These are phyloP conservation scores for Vaccinium darrowii DNA, from an alignment of 148 eudicot species.

Conservation along the genomic window DNA sequence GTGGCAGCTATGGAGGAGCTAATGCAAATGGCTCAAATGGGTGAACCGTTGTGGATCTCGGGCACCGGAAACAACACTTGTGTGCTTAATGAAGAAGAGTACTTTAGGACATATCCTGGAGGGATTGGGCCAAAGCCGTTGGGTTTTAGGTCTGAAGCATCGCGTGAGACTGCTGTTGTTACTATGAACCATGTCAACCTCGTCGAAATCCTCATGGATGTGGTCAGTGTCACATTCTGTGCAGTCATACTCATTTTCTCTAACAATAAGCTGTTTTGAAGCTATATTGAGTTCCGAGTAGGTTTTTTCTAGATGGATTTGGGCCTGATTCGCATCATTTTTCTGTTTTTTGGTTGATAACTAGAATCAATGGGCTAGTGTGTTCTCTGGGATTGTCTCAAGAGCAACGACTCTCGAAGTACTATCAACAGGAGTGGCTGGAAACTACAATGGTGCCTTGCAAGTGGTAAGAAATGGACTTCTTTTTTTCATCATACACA, in stretches of 20 bases:
- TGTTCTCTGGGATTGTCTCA: conserved; percentile 48
- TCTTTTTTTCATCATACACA: too few species aligned
- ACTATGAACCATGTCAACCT: conserved; percentile 35
- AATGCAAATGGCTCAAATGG: conserved; percentile 29
- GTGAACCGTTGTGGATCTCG: conserved; percentile 42
- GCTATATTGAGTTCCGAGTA: not conserved
- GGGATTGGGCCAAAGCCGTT: conserved; percentile 32
- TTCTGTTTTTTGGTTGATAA: not conserved
- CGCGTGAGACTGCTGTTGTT: conserved; percentile 37
- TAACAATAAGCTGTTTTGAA: too few species aligned
- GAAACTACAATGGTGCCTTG: conserved; percentile 42
- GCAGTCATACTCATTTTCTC: not conserved
- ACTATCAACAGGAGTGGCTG: conserved; percentile 46
- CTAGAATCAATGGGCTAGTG: conserved; percentile 42
- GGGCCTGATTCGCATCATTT: not conserved
- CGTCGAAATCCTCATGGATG: conserved; percentile 56
- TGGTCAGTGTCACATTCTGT: conserved; percentile 26
- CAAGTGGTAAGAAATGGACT: conserved; percentile 36
- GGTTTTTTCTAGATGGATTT: not conserved
- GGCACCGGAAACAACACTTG: not conserved
- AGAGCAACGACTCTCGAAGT: conserved; percentile 37
- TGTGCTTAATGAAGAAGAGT: conserved; percentile 42
- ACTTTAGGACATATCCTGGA: conserved; percentile 30
- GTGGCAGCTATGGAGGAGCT: conserved; percentile 53
- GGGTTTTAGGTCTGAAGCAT: conserved; percentile 38